These are phyloP conservation scores for Verruconis gallopava DNA, from an alignment of 2,329 filamentous ascomycete genomes.

Conservation along the genomic window DNA sequence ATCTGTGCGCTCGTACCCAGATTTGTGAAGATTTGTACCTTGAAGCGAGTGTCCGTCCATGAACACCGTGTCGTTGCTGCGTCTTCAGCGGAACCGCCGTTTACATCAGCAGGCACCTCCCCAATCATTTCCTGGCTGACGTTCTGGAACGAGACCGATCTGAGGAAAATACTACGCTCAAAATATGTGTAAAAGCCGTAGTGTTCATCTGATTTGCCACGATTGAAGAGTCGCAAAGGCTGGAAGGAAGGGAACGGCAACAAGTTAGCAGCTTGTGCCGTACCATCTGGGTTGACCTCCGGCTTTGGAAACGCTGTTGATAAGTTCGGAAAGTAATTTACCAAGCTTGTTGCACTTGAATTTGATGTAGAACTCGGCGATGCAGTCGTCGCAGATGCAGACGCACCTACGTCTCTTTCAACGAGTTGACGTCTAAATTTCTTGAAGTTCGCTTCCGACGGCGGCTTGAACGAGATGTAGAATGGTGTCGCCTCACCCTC, in stretches of 20 bases:
- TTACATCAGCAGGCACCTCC: constrained; percentile 30
- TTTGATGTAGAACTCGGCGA: constrained; percentile 2
- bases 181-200: constrained; percentile 94
- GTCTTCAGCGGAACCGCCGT: constrained; percentile 36
- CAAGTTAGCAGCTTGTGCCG: constrained; percentile 57
- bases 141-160: constrained; percentile 39
- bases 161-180: constrained; percentile 73
- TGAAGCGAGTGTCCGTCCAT: constrained; percentile 47
- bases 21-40: constrained; percentile 51
- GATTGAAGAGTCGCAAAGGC: constrained; percentile 74
- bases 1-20: constrained; percentile 25
- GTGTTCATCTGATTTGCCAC: constrained; percentile 67
- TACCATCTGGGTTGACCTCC: constrained; percentile 51
- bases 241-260: constrained; percentile 58
- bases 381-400: constrained; percentile 10
- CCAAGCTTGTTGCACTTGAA: constrained; percentile 9
- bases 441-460: constrained; percentile 14
- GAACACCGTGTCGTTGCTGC: constrained; percentile 40
- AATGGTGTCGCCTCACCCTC: constrained; percentile 81
- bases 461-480: constrained; percentile 59
- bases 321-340: constrained; percentile 30
- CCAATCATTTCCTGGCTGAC: constrained; percentile 19
- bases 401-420: constrained; percentile 14
- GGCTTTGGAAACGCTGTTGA: constrained; percentile 50
- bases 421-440: constrained; percentile 16